Evolutionary conservation across 306 rosid species (phyloP).

Genomic region (Glycine soja): DNA sequence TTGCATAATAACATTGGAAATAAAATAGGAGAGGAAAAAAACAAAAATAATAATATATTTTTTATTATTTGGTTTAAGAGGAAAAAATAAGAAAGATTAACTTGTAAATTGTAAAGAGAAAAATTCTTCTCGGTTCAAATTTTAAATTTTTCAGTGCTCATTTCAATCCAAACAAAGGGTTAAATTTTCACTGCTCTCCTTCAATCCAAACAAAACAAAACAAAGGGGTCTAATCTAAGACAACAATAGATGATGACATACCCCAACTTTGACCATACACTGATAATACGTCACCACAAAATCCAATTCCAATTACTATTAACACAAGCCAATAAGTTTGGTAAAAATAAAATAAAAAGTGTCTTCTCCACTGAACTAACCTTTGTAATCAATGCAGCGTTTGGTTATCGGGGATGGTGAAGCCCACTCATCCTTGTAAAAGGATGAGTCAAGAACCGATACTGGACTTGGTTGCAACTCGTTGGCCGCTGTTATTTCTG

Average conservation of each 20-base stretch:
- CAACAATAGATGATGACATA: not conserved
- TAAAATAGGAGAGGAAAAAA: too few species aligned
- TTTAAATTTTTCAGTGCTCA: too few species aligned
- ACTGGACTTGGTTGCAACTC: slow-evolving; percentile 97
- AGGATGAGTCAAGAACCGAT: slow-evolving; percentile 90
- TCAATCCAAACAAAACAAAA: too few species aligned
- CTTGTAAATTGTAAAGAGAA: too few species aligned
- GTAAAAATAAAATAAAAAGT: not conserved
- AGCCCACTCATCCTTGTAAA: slow-evolving; percentile 81
- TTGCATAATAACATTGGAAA: not conserved
- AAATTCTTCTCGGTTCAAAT: too few species aligned
- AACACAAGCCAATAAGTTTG: not conserved
- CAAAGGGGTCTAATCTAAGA: not conserved
- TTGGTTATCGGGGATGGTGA: slow-evolving; percentile 90
- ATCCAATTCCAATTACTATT: not conserved
- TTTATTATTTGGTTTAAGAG: too few species aligned
- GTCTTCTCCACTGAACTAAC: slow-evolving; percentile 43
- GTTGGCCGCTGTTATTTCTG: slow-evolving; percentile 70
- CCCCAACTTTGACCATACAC: not conserved
- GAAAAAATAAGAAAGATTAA: too few species aligned
- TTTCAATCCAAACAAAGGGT: too few species aligned
- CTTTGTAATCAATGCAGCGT: slow-evolving; percentile 85
- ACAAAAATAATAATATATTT: too few species aligned
- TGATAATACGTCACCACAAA: slow-evolving; percentile 19
- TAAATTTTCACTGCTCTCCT: too few species aligned